Conservation (phyloP, 2,329 filamentous ascomycete genomes). For the Monosporascus sp. region DNA sequence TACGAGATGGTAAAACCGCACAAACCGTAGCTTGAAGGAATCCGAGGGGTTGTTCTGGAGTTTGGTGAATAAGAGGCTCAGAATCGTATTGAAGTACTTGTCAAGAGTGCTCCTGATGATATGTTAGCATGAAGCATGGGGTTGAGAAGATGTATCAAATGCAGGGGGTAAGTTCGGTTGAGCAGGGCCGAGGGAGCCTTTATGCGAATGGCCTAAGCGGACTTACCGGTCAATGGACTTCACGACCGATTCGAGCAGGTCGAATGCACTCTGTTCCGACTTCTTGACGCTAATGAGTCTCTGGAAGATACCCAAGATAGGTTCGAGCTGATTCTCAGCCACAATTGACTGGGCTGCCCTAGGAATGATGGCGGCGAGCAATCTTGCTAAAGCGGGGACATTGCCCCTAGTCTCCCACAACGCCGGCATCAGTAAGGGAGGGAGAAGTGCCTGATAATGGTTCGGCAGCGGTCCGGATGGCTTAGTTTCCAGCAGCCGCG, state of each 20-base stretch:
- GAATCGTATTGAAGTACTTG: conserved; percentile 71
- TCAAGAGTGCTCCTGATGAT: conserved; percentile 56
- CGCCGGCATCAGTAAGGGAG: conserved; percentile 70
- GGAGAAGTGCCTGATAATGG: conserved; percentile 74
- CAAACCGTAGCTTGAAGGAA: conserved; percentile 79
- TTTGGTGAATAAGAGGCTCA: conserved; percentile 76
- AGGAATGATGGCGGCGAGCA: conserved; percentile 79
- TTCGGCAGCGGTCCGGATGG: conserved; percentile 71
- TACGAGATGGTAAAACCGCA: conserved; percentile 90
- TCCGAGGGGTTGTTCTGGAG: conserved; percentile 66
- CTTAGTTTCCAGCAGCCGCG: conserved; percentile 82
- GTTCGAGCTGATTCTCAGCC: conserved; percentile 74
- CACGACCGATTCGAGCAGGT: conserved; percentile 79
- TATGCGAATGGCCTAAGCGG: not conserved
- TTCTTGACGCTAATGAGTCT: conserved; percentile 76
- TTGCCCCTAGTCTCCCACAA: conserved; percentile 93
- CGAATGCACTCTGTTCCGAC: conserved; percentile 82
- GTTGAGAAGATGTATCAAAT: not conserved
- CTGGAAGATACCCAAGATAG: conserved; percentile 93
- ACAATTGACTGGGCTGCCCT: conserved; percentile 69
- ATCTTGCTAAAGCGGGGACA: conserved; percentile 80
- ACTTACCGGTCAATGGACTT: conserved; percentile 67
- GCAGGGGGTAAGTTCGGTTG: not conserved
- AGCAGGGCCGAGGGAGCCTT: not conserved
- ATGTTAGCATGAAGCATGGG: conserved; percentile 1